These are phyloP conservation scores for Pythium phragmiticola DNA, from an alignment of 352 stramenopile genomes.

Conservation along the genomic window DNA sequence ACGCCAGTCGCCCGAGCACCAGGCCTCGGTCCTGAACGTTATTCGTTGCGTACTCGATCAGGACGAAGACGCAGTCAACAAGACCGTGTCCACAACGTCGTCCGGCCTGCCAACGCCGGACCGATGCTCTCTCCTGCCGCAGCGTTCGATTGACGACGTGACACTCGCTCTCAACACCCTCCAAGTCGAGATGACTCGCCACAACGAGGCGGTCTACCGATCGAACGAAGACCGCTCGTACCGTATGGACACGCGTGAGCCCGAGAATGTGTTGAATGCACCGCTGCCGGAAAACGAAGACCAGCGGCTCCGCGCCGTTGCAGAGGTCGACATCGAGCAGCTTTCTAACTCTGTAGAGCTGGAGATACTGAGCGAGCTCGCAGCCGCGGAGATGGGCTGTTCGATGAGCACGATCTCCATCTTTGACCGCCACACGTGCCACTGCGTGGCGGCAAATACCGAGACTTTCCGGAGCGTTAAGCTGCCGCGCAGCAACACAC, in stretches of 20 bases:
- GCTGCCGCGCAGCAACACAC: not conserved
- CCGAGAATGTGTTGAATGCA: conserved; percentile 7
- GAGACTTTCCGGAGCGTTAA: conserved; percentile 27
- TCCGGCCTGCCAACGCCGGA: not conserved
- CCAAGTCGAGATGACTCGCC: conserved; percentile 5
- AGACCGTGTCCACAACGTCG: not conserved
- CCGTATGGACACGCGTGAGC: conserved; percentile 4
- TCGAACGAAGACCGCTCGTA: conserved; percentile 19
- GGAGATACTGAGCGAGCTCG: conserved; percentile 59
- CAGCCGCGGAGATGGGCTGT: conserved; percentile 47
- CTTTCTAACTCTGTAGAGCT: conserved; percentile 36
- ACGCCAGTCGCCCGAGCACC: conserved; percentile 31
- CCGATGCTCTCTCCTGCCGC: no score
- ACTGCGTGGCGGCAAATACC: conserved; percentile 37
- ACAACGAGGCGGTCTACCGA: conserved; percentile 4
- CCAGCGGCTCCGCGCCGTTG: conserved; percentile 13
- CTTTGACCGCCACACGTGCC: conserved; percentile 40
- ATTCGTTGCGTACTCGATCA: conserved; percentile 47
- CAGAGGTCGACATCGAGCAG: conserved; percentile 13
- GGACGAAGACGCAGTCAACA: conserved; percentile 15
- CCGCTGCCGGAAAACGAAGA: conserved; percentile 22
- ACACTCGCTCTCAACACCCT: conserved; percentile 5
- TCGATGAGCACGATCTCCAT: conserved; percentile 53
- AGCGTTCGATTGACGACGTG: conserved; percentile 4
- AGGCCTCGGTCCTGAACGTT: conserved; percentile 41